phyloP scores from a whole-genome alignment of 306 rosid species.

The Cercis canadensis region DNA sequence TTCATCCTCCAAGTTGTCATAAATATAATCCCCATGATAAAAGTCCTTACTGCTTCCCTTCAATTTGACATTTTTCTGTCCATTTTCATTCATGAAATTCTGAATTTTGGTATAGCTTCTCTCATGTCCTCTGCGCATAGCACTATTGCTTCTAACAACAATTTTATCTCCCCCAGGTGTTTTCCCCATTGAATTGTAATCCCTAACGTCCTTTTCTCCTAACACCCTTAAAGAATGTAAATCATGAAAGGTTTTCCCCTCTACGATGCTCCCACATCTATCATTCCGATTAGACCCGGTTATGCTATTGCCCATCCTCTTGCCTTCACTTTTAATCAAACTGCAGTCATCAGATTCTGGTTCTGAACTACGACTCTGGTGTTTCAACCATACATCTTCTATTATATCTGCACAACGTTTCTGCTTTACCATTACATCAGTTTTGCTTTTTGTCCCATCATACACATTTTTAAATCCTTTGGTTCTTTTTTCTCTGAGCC shows the following conservation, averaged over 20 bases:
- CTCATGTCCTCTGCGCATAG: conserved; percentile 23
- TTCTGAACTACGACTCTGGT: conserved; percentile 38
- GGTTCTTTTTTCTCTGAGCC: conserved; percentile 28
- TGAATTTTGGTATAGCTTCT: conserved; percentile 42
- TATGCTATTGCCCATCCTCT: conserved; percentile 29
- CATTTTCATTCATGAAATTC: conserved; percentile 35
- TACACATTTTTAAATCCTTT: conserved; percentile 38
- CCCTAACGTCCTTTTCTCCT: conserved; percentile 30
- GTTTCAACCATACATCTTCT: conserved; percentile 37
- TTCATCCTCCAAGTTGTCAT: conserved; percentile 58
- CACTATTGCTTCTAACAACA: conserved; percentile 37
- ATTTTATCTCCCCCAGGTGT: conserved; percentile 32
- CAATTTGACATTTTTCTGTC: conserved; percentile 36
- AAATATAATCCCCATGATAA: conserved; percentile 39
- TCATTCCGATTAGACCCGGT: conserved; percentile 14
- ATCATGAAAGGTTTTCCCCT: conserved; percentile 21
- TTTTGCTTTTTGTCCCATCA: conserved; percentile 36
- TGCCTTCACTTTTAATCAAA: conserved; percentile 34
- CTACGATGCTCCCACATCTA: conserved; percentile 3
- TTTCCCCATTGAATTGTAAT: conserved; percentile 38
- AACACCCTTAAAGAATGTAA: conserved; percentile 33
- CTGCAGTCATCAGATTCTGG: conserved; percentile 31
- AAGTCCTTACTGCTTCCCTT: conserved; percentile 41
- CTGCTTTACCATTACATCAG: conserved; percentile 39
- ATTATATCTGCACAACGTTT: conserved; percentile 34